Base-by-base conservation (phyloP, 352 stramenopile species). In the Globisporangium iwayamae region DNA sequence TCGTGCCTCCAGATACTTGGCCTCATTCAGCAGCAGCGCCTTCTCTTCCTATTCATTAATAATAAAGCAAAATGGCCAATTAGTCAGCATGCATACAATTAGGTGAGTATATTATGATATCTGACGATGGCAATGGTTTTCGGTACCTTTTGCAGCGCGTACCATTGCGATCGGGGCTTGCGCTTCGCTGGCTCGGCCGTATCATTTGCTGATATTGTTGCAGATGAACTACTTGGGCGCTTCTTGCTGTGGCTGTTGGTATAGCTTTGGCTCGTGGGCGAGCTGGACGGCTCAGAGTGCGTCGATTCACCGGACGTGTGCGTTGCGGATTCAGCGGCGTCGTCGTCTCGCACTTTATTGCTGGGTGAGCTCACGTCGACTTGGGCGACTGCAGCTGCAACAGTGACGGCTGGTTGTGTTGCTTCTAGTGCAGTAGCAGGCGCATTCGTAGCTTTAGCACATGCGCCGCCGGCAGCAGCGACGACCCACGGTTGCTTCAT, bases 1-100 rank as follows among this genome's bases (percentile, higher is more conserved):
- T 14, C 54, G 60, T 10, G 60, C 61, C 36, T 65, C 60, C 20
- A 71, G 48, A n/a, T 62, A 41, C 8, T 47, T 34, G 4, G 62
- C 43, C 41, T 70, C 59, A 56, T 67, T 53, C 39, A 63, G 28
- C 20, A 70, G 54, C n/a, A 46, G 14, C 13, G 56, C 61, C 43
- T 64, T 68, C 32, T 67, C 66, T 59, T 71, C 61, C 56, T 71
- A 39, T 1, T 18, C 25, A 30, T 8, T 55, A 20, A 13, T 38
- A n/a, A 20, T n/a, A n/a, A 28, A 18, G n/a, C 25, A 47, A 6
- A 34, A 34, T 41, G 32, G 8, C n/a, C 5, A 6, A 11, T 13
- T 16, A 43, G 14, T 20, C 2, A 14, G 28, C 9, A 14, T 25
- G 28, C 9, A 14, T 22, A 25, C 11, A 36, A 36, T 8, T 36